Evolutionary conservation across 108 stramenopile species (phyloP), one percentile per base, ranked within the genome.

Genomic region (Skeletonema menzelii): DNA sequence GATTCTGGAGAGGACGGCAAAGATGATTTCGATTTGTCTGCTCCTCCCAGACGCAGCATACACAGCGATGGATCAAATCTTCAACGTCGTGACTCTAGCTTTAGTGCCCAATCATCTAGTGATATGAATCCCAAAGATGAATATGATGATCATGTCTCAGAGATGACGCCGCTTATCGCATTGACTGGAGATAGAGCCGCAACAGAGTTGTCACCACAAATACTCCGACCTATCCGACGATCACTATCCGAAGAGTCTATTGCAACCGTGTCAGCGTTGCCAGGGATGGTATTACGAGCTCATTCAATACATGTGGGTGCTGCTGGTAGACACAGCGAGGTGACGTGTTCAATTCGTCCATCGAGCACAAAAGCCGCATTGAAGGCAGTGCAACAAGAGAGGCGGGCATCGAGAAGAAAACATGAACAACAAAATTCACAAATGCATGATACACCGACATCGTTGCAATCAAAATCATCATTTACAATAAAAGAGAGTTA

Each of bases 181-280:
- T 1, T 65, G 22, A 22, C 49, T 28, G 69, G 42, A 17, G 27
- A 49, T 38, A 65, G 42, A 22, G 59, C 38, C 5, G 73, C 44
- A 26, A 17, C 15, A 11, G 30, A 28, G 13, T 49, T 56, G 34
- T 26, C 71, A 8, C 34, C 49, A n/a, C 22, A 19, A 56, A 63
- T 6, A 12, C 62, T 32, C 15, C n/a, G 17, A 15, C 26, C 30
- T n/a, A 35, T 49, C 20, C 24, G 20, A 4, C 63, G 73, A 15
- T 64, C 47, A 15, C 15, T 42, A 7, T 76, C 75, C 12, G 70
- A 72, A 26, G 77, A 79, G 47, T 79, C 77, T 3, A 72, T 79
- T 10, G 15, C 59, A 32, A 79, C 77, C 2, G 70, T 79, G 6
- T 35, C 70, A n/a, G 77, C 70, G 17, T 63, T 79, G 24, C 65